Conservation (phyloP, 2,329 filamentous ascomycete species). For the Alternaria metachromatica region DNA sequence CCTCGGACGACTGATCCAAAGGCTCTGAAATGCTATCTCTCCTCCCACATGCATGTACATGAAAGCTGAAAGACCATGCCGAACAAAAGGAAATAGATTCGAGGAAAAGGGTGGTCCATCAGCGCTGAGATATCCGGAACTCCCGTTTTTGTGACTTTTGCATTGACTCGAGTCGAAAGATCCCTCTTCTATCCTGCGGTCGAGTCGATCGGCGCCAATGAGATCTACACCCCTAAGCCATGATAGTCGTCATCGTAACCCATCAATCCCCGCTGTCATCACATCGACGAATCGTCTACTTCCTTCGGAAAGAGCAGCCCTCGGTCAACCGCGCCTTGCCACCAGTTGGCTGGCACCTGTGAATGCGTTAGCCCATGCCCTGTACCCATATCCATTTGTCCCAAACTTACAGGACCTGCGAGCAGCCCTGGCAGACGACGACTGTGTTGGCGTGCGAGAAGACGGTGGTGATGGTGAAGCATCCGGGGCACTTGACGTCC, state of each 20-base stretch:
- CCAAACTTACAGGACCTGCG: slow-evolving; percentile 76
- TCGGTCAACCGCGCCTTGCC: slow-evolving; percentile 98
- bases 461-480: slow-evolving; percentile 99
- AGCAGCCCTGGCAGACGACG: slow-evolving; percentile 99
- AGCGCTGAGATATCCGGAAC: slow-evolving; percentile 55
- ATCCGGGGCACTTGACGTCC: slow-evolving; percentile 99
- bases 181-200: slow-evolving; percentile 54
- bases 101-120: slow-evolving; percentile 49
- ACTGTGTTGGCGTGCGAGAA: slow-evolving; percentile 99
- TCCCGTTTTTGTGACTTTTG: slow-evolving; percentile 51
- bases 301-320: slow-evolving; percentile 99
- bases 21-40: slow-evolving; percentile 52
- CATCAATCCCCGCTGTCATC: slow-evolving; percentile 41
- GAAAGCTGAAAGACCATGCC: slow-evolving; percentile 48
- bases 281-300: slow-evolving; percentile 71
- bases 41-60: slow-evolving; percentile 53
- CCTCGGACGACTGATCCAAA: slow-evolving; percentile 46
- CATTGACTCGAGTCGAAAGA: slow-evolving; percentile 51
- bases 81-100: slow-evolving; percentile 48
- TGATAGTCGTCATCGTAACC: slow-evolving; percentile 49
- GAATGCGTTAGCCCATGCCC: slow-evolving; percentile 32
- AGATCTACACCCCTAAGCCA: slow-evolving; percentile 49
- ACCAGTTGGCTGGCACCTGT: slow-evolving; percentile 92
- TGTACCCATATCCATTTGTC: slow-evolving; percentile 1
- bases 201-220: slow-evolving; percentile 51